Evolutionary conservation across 73 alveolate species (phyloP), one percentile per base, ranked within the genome.

Genomic region (Diophrys appendiculata): DNA sequence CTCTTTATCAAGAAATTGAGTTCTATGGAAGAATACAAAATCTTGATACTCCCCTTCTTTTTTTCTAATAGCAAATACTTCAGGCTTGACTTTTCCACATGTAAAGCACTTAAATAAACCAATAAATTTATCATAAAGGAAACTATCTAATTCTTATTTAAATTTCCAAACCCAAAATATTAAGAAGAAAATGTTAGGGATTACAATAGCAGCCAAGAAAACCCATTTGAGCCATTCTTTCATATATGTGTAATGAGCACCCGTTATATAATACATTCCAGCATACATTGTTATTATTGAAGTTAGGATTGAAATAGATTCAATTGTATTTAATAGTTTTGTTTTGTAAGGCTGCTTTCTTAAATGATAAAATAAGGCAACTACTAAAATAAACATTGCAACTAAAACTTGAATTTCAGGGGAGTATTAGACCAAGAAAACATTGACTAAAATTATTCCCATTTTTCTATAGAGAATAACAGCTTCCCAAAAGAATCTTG

Each of bases 381-480:
- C 60, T 2, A 77, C 54, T 14, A 84, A 52, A 11, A 77, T 13
- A 23, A 84, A 31, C 65, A 68, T 33, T 8, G 77, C 86, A 26
- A 73, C 52, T 34, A 84, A 33, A 0, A 80, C 93, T 77, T 79
- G 73, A 65, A 65, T 54, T 28, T 31, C 35, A 2, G 71, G 64
- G 18, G 52, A 33, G 32, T 72, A 18, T 2, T 73, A n/a, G 0
- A 27, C 29, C 23, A 29, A 34, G 31, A 76, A 87, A 65, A 1
- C 83, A 80, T 3, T 80, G 55, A 81, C 77, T 8, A 76, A 29
- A 11, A 82, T 70, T 33, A 87, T 1, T 0, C 72, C 56, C 53
- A 81, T 52, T 33, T 87, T 87, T 33, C 94, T 81, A 70, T 81
- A 87, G 75, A 87, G 28, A 23, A 87, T 87, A 33, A 87, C 27